phyloP scores from a whole-genome alignment of 371 early-diverging fungal genomes.

The Capillidium rhysosporum region DNA sequence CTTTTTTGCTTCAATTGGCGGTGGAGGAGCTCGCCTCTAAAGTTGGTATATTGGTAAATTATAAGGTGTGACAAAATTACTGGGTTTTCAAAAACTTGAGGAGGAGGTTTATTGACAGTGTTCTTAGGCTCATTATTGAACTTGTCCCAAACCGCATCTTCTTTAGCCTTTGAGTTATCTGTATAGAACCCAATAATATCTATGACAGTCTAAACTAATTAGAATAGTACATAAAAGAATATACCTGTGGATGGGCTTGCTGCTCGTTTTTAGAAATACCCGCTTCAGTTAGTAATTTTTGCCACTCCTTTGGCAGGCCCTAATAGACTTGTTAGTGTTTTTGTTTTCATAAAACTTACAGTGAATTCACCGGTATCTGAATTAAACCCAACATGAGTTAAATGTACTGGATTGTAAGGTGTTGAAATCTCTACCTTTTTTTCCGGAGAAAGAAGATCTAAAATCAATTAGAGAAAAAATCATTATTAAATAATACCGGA shows the following conservation, averaged over 20 bases:
- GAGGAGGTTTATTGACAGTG: constrained; percentile 15
- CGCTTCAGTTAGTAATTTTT: constrained; percentile 65
- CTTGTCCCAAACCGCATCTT: constrained; percentile 75
- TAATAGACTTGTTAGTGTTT: constrained; percentile 11
- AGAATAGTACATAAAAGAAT: not conserved
- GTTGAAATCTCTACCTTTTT: constrained; percentile 80
- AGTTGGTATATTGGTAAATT: not conserved
- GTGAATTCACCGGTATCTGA: constrained; percentile 82
- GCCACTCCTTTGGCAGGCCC: constrained; percentile 93
- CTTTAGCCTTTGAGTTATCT: constrained; percentile 38
- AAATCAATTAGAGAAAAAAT: not conserved
- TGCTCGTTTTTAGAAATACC: constrained; percentile 92
- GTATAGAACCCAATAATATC: constrained; percentile 89
- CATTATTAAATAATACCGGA: constrained; percentile 15
- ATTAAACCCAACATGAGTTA: constrained; percentile 88
- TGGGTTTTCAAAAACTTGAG: constrained; percentile 15
- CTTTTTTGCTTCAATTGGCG: constrained; percentile 8
- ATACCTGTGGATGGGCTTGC: constrained; percentile 75
- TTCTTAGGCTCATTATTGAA: constrained; percentile 32
- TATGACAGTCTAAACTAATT: constrained; percentile 47
- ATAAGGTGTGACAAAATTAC: not conserved
- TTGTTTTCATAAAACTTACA: constrained; percentile 16
- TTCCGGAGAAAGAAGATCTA: constrained; percentile 35
- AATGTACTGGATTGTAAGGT: constrained; percentile 90
- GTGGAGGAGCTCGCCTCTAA: constrained; percentile 10